Base-by-base conservation (phyloP, 306 rosid species). In the Morella rubra region DNA sequence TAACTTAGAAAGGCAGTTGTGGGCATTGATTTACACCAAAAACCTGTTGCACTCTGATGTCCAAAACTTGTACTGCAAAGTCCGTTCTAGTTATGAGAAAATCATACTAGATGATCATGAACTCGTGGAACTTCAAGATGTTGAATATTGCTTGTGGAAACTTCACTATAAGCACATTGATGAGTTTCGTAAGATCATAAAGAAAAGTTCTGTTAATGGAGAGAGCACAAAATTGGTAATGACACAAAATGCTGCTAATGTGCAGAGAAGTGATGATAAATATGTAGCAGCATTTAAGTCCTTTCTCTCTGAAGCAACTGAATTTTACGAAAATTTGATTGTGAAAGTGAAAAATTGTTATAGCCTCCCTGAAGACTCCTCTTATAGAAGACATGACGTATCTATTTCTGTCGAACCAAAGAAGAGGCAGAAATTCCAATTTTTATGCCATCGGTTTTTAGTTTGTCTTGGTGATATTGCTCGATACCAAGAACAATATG, bases 401-500 rank as follows among this genome's bases (percentile, higher is more conserved):
- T 71, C 73, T 79, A 56, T 69, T 45, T 82, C 81, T 18, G 78
- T 79, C 42, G 90, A 91, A 66, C 82, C 85, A 47, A 89, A 82
- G 83, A 84, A 79, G 74, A 79, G 73, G 88, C 78, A 79, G 76
- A 89, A 82, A 74, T 89, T 90, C 73, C 93, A 82, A 55, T 92
- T 91, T 86, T 80, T 96, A 79, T 92, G 97, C 71, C 99, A 96
- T 82, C 97, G 99, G 27, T 89, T 89, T 82, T 87, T 96, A 80
- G 93, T 92, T 68, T 96, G 99, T 84, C 88, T 92, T 71, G 99
- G 99, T 40, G 99, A 96, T 87, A 93, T 96, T 73, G 90, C 92
- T 51, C 86, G 99, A 76, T 96, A 96, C 79, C 87, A 74, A 81
- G 93, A 96, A 82, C 97, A 89, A 53, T 86, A 81, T 72, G 98